Evolutionary conservation across 1,139 yeast species (phyloP).

Genomic region (Scheffersomyces cryptocercus): DNA sequence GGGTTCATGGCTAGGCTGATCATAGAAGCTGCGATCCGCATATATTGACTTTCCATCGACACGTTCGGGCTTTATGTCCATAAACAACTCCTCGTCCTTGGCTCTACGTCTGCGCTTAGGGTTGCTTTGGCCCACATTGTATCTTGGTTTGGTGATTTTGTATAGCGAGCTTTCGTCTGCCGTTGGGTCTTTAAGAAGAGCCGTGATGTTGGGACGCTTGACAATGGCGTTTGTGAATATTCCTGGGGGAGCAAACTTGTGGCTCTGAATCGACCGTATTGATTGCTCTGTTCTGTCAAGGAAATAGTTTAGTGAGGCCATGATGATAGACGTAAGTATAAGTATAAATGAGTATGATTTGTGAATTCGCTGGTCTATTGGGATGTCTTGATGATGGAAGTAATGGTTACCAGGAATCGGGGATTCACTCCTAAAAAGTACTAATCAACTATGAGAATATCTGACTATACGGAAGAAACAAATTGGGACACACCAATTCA

Average conservation of each 20-base stretch:
- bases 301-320: slow-evolving; percentile 13
- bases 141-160: slow-evolving; percentile 23
- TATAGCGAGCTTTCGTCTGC: slow-evolving; percentile 54
- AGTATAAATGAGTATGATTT: not conserved
- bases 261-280: slow-evolving; percentile 27
- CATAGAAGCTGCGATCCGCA: slow-evolving; percentile 20
- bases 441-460: too few relatives aligned
- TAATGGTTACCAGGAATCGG: not conserved
- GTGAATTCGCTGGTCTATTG: too few relatives aligned
- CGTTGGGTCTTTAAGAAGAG: slow-evolving; percentile 62
- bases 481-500: too few relatives aligned
- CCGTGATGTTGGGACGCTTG: slow-evolving; percentile 54
- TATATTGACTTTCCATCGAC: slow-evolving; percentile 39
- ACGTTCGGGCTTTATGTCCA: slow-evolving; percentile 30
- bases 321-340: not conserved
- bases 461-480: too few relatives aligned
- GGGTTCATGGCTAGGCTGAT: slow-evolving; percentile 5
- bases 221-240: slow-evolving; percentile 66
- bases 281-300: slow-evolving; percentile 15
- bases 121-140: slow-evolving; percentile 2
- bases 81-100: slow-evolving; percentile 3
- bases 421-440: too few relatives aligned
- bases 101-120: not conserved
- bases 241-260: slow-evolving; percentile 54
- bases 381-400: slow-evolving; percentile 12